Conservation (phyloP, 345 rosid species). For the Erysimum cheiranthoides region DNA sequence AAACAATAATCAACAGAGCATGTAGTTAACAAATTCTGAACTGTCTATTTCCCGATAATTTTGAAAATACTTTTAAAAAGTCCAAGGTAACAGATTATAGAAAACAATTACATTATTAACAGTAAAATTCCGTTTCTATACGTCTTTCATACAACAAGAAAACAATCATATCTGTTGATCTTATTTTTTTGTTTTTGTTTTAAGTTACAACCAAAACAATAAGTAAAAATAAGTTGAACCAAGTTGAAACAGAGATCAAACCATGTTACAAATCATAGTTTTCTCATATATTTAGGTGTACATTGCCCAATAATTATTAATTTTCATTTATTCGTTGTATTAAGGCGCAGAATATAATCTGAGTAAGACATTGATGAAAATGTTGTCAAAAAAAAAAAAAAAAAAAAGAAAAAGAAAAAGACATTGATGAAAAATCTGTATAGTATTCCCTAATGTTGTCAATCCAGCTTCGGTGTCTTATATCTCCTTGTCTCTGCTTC, state of each 20-base stretch:
- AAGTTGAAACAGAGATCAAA: no score
- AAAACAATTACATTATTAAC: neutral
- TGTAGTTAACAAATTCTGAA: neutral
- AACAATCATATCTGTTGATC: neutral
- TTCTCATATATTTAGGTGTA: no score
- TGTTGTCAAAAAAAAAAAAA: no score
- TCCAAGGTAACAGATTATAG: neutral
- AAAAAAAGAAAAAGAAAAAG: no score
- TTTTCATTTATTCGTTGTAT: no score
- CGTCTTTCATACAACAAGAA: neutral
- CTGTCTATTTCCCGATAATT: neutral
- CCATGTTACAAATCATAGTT: no score
- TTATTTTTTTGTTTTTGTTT: neutral
- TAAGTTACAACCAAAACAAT: neutral
- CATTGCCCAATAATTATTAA: no score
- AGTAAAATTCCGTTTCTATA: neutral
- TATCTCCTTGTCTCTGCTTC: conserved; percentile 1
- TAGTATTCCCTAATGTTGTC: neutral
- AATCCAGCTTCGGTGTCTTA: conserved; percentile 9
- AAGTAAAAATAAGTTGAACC: neutral
- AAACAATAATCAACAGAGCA: neutral
- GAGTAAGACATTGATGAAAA: no score
- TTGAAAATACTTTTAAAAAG: neutral
- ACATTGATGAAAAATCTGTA: neutral
- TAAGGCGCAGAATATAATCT: no score